These are phyloP conservation scores for Crithidia bombi DNA, from an alignment of 208 protist species.

Conservation along the genomic window DNA sequence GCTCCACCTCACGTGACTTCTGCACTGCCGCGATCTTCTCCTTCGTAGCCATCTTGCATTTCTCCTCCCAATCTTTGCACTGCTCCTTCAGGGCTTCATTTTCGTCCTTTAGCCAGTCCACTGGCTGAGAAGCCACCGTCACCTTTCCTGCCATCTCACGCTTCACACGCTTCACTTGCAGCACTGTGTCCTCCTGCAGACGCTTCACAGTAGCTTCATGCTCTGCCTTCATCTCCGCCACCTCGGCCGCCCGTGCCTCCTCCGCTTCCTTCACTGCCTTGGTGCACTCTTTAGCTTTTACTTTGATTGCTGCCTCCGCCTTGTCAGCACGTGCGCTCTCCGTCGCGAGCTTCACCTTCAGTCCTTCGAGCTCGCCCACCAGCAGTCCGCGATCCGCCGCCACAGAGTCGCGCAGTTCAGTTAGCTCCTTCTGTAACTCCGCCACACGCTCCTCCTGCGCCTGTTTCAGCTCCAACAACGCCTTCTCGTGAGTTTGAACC, in stretches of 20 bases:
- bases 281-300: background rate
- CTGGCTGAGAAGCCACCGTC: constrained; percentile 25
- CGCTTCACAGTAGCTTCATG: constrained; percentile 1
- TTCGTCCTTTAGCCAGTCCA: constrained; percentile 50
- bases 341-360: constrained; percentile 17
- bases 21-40: constrained; percentile 22
- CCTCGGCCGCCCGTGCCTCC: background rate
- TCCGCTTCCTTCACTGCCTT: background rate
- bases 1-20: constrained; percentile 18
- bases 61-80: constrained; percentile 24
- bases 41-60: background rate
- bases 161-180: constrained; percentile 16
- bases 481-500: background rate
- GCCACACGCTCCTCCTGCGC: background rate
- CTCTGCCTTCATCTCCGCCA: constrained; percentile 6
- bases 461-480: background rate
- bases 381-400: constrained; percentile 12
- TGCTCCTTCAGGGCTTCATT: constrained; percentile 31
- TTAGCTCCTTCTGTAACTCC: constrained; percentile 10
- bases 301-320: constrained; percentile 1
- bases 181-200: constrained; percentile 12
- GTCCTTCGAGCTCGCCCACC: constrained; percentile 1
- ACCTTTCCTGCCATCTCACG: constrained; percentile 17
- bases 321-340: constrained; percentile 2
- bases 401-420: constrained; percentile 4